These are phyloP conservation scores for Ramularia endophylla DNA, from an alignment of 2,329 filamentous ascomycete genomes.

Conservation along the genomic window DNA sequence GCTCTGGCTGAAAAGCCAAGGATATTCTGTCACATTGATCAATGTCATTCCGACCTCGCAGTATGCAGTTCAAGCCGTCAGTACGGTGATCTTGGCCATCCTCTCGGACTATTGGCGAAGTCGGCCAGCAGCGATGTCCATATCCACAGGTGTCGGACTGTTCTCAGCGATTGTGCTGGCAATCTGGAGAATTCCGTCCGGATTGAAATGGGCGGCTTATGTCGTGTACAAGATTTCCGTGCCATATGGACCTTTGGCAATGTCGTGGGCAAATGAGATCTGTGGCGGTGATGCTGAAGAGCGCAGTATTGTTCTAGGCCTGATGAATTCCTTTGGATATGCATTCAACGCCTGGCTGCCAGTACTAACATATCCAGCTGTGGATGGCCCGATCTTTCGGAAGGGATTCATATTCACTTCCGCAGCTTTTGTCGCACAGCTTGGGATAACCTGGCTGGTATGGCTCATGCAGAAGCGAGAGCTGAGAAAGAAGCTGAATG, in stretches of 20 bases:
- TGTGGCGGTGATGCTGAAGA: constrained; percentile 57
- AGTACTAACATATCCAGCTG: constrained; percentile 32
- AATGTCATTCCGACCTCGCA: constrained; percentile 50
- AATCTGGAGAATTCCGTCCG: constrained; percentile 28
- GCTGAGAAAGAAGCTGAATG: constrained; percentile 7
- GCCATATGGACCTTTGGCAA: constrained; percentile 29
- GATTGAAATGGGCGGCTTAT: constrained; percentile 31
- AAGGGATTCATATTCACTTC: constrained; percentile 23
- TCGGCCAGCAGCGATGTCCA: constrained; percentile 17
- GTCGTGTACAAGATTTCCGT: constrained; percentile 28
- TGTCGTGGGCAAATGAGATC: constrained; percentile 49
- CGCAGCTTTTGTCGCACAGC: constrained; percentile 18
- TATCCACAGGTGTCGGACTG: constrained; percentile 17
- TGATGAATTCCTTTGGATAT: constrained; percentile 66
- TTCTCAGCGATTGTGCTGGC: constrained; percentile 26
- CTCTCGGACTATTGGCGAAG: constrained; percentile 19
- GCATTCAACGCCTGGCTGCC: constrained; percentile 66
- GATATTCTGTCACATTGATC: constrained; percentile 49
- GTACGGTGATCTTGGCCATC: constrained; percentile 54
- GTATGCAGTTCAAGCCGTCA: constrained; percentile 50
- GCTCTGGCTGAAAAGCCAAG: constrained; percentile 32
- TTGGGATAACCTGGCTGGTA: constrained; percentile 19
- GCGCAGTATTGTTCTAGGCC: constrained; percentile 57
- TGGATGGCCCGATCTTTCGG: constrained; percentile 17
- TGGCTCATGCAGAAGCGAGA: constrained; percentile 21